Percentiles rank a stretch among this genome's conserved stretches.
phyloP scores from a whole-genome alignment of 2,329 filamentous ascomycete genomes.

The Fusarium sp. region DNA sequence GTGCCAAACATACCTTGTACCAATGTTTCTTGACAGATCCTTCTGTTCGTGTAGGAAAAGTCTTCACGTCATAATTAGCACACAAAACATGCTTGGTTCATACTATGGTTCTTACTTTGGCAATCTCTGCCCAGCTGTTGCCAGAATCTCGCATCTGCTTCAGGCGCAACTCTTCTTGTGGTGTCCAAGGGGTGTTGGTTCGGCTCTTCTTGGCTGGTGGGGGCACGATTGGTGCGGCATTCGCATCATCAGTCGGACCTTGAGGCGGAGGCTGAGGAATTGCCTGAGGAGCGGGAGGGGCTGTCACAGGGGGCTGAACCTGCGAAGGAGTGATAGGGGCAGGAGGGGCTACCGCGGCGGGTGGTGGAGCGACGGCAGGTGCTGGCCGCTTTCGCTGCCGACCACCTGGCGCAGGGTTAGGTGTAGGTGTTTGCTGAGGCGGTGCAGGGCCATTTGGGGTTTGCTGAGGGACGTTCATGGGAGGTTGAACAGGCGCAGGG shows the following conservation, averaged over 20 bases:
- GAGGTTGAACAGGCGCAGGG: conserved; percentile 51
- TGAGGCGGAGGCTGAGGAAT: conserved; percentile 49
- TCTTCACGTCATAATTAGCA: conserved; percentile 64
- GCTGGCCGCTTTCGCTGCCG: conserved; percentile 60
- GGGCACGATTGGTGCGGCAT: conserved; percentile 53
- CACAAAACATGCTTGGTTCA: conserved; percentile 8
- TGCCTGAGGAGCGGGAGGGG: conserved; percentile 51
- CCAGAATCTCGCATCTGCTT: conserved; percentile 95
- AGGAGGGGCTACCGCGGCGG: conserved; percentile 53
- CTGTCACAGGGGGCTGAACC: conserved; percentile 50
- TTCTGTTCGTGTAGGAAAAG: conserved; percentile 92
- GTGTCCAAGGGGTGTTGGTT: conserved; percentile 99
- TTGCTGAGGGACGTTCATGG: conserved; percentile 61
- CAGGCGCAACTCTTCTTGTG: conserved; percentile 89
- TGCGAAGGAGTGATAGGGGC: conserved; percentile 53
- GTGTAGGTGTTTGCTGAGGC: conserved; percentile 56
- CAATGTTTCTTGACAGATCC: conserved; percentile 99
- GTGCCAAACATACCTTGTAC: conserved; percentile 82
- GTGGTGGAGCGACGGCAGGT: conserved; percentile 56
- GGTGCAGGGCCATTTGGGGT: conserved; percentile 52
- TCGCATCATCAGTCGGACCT: conserved; percentile 51
- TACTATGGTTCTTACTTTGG: conserved; percentile 80
- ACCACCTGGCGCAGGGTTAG: conserved; percentile 55
- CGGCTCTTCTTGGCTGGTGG: conserved; percentile 88
- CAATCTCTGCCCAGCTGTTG: conserved; percentile 97